Evolutionary conservation across 106 monocot species (phyloP).

Genomic region (Dendrobium nobile): DNA sequence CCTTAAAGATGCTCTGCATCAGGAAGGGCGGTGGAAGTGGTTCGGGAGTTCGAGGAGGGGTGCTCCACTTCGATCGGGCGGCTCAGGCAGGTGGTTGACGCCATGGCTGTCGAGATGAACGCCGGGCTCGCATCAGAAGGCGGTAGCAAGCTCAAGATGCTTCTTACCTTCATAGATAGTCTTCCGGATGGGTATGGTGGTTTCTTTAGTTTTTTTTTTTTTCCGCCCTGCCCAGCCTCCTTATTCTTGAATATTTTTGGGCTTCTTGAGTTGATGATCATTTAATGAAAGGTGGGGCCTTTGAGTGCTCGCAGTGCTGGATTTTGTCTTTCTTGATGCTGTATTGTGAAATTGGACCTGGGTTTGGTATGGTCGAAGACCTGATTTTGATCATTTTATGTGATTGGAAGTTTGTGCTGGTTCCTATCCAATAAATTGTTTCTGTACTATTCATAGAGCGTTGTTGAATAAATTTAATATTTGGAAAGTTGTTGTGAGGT

Average conservation of each 20-base stretch:
- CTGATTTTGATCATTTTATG: conserved; percentile 5
- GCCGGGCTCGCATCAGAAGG: conserved; percentile 77
- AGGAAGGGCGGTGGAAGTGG: conserved; percentile 35
- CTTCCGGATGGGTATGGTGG: conserved; percentile 52
- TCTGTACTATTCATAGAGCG: neutral
- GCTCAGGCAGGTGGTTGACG: conserved; percentile 63
- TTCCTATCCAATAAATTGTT: neutral
- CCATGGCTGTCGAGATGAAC: conserved; percentile 88
- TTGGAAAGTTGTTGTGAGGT: neutral
- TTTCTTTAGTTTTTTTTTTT: neutral
- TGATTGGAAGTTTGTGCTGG: neutral
- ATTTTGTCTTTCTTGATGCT: conserved; percentile 5
- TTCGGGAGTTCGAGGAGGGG: conserved; percentile 60
- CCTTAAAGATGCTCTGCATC: no score
- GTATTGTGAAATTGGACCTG: conserved; percentile 1
- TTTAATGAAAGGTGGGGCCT: neutral
- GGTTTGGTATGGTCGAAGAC: neutral
- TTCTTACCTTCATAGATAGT: conserved; percentile 53
- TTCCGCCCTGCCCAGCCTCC: neutral
- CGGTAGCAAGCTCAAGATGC: conserved; percentile 81
- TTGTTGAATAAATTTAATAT: neutral
- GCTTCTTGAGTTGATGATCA: neutral
- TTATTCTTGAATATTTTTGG: neutral
- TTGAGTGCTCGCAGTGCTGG: conserved; percentile 3
- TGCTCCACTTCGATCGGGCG: conserved; percentile 36